Conservation (phyloP, 495 filamentous ascomycete species). For the Penicillium diatomitis region DNA sequence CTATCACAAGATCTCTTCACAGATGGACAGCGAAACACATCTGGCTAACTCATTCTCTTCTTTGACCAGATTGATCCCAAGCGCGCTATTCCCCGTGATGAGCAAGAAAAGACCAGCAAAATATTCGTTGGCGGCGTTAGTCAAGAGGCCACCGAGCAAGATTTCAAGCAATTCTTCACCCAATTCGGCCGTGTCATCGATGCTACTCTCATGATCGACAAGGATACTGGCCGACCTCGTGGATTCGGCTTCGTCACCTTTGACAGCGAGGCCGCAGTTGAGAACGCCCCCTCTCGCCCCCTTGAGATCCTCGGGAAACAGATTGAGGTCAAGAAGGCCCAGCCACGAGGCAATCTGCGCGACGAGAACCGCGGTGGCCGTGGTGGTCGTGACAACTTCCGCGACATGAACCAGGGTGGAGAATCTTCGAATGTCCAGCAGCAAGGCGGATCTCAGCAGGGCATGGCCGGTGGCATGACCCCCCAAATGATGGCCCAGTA, state of each 20-base stretch:
- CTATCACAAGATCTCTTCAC: background rate
- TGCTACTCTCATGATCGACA: constrained; percentile 99
- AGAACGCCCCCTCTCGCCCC: constrained; percentile 73
- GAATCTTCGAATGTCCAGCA: constrained; percentile 33
- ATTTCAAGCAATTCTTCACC: constrained; percentile 94
- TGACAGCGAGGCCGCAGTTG: constrained; percentile 90
- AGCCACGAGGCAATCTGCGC: constrained; percentile 88
- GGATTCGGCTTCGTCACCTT: constrained; percentile 99
- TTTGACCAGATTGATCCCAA: constrained; percentile 76
- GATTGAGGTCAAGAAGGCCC: constrained; percentile 97
- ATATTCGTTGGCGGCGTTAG: constrained; percentile 98
- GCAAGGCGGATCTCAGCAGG: constrained; percentile 34
- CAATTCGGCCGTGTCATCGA: constrained; percentile 95
- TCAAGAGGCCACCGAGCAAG: constrained; percentile 89
- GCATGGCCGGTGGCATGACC: constrained; percentile 58
- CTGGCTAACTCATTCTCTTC: background rate
- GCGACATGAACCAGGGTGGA: constrained; percentile 41
- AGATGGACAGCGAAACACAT: background rate
- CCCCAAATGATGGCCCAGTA: constrained; percentile 98
- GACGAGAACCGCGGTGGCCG: constrained; percentile 67
- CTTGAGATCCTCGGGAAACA: constrained; percentile 89
- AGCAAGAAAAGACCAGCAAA: constrained; percentile 95
- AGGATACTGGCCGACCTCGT: constrained; percentile 89
- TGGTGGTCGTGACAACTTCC: constrained; percentile 49
- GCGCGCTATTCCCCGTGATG: constrained; percentile 92